These are phyloP conservation scores for Stephania yunnanensis DNA, from an alignment of 164 flowering plant species.

Conservation along the genomic window DNA sequence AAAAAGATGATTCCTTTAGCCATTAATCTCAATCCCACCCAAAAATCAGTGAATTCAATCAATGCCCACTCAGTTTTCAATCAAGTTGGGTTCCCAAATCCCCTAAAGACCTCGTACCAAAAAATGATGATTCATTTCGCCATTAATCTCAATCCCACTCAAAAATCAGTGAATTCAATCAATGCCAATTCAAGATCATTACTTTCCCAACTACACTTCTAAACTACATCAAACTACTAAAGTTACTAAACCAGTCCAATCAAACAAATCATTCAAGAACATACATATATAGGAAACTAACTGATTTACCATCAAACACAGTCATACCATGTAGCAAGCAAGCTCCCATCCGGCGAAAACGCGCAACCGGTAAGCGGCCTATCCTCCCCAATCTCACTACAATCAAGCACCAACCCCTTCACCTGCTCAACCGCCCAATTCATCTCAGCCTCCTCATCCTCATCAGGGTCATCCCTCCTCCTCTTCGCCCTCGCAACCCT, in stretches of 20 bases:
- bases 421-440: slow-evolving; percentile 70
- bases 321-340: slow-evolving; percentile 84
- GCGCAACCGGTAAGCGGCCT: slow-evolving; percentile 92
- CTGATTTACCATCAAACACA: no score
- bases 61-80: neutral
- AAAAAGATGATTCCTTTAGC: neutral
- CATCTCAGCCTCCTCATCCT: slow-evolving; percentile 77
- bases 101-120: no score
- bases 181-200: neutral
- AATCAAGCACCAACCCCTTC: slow-evolving; percentile 47
- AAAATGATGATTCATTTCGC: neutral
- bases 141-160: neutral
- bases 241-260: neutral
- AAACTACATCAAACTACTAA: neutral
- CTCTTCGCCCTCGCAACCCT: slow-evolving; percentile 69
- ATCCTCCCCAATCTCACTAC: slow-evolving; percentile 91
- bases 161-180: neutral
- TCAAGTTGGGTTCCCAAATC: no score
- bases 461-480: slow-evolving; percentile 91
- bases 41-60: neutral
- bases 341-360: slow-evolving; percentile 62
- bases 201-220: neutral
- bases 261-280: neutral
- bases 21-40: neutral
- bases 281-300: no score